Evolutionary conservation across 352 stramenopile genomes (phyloP), one percentile per base, ranked within the genome.

Genomic region (Globisporangium barbulae): DNA sequence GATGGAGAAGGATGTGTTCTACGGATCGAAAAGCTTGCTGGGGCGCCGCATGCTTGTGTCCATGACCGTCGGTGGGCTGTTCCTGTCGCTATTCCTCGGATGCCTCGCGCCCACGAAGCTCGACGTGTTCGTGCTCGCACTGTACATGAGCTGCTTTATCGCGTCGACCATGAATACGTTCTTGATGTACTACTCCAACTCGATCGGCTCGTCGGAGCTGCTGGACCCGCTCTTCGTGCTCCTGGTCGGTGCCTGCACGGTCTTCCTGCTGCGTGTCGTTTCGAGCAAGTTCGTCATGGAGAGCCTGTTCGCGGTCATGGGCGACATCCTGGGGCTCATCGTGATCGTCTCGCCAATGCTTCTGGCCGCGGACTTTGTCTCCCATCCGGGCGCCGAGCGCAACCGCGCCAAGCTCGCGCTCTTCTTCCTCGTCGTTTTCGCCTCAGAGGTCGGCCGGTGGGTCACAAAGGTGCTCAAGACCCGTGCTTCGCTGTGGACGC

Each of bases 101-200:
- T 82, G 71, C 21, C 50, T 83, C 4, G 73, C 76, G 7, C 75
- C 78, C 0, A 65, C 69, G 4, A 62, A 63, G 9, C 59, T 74
- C 25, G 78, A 87, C 53, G 67, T 69, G 17, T 25, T 81, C 30
- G 74, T 83, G 30, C 64, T 84, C 17, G 45, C 69, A 17, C 63
- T 85, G 35, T 79, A 83, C 58, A 75, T 83, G 58, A 57, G 47
- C n/a, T 76, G 74, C 53, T 78, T 85, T 28, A 45, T 84, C 13
- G 71, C 75, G 50, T 76, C 74, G 19, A 77, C 69, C 58, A 71
- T 87, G 67, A 83, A 87, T 59, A 70, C 78, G 22, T 87, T 75
- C 50, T 61, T 87, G 33, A 75, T 77, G 60, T 70, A 79, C 25
- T 68, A 79, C 44, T 70, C 71, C 33, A 10, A 70, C 15, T 35